These are phyloP conservation scores for Penicillium turbatum DNA, from an alignment of 495 filamentous ascomycete genomes.

Conservation along the genomic window DNA sequence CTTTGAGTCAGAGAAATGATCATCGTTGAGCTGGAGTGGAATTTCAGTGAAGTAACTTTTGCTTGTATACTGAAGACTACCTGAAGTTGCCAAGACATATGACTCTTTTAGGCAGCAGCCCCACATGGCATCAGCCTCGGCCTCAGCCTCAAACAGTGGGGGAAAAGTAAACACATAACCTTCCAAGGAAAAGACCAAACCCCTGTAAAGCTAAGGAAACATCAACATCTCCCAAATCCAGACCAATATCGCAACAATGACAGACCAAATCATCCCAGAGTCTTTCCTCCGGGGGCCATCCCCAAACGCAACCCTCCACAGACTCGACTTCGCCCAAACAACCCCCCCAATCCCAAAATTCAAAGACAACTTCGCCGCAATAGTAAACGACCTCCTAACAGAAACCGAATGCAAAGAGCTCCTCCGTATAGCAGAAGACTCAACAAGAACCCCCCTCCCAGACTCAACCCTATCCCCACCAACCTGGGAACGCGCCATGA, in stretches of 20 bases:
- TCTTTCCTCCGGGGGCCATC: constrained; percentile 19
- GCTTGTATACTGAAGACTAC: no score
- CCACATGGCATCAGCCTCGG: no score
- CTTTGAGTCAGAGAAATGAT: no score
- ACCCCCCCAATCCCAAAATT: constrained; percentile 50
- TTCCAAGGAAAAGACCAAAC: neutral
- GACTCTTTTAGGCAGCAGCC: neutral
- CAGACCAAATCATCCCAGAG: constrained; percentile 9
- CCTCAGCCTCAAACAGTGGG: neutral
- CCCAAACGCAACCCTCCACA: constrained; percentile 20
- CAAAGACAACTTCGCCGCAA: constrained; percentile 51
- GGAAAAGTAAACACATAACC: neutral
- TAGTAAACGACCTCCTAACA: constrained; percentile 62
- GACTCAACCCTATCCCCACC: constrained; percentile 9
- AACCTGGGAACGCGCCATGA: constrained; percentile 38
- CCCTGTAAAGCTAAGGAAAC: neutral
- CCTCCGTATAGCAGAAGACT: constrained; percentile 51
- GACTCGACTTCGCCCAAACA: constrained; percentile 51
- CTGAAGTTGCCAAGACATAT: no score
- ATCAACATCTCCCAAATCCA: neutral
- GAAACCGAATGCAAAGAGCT: constrained; percentile 57
- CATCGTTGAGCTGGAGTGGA: no score
- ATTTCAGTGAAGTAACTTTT: no score
- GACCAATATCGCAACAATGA: constrained; percentile 4
- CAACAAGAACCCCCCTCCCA: constrained; percentile 9